Base-by-base conservation (phyloP, 1,139 yeast species). In the Saccharomyces hybrid region DNA sequence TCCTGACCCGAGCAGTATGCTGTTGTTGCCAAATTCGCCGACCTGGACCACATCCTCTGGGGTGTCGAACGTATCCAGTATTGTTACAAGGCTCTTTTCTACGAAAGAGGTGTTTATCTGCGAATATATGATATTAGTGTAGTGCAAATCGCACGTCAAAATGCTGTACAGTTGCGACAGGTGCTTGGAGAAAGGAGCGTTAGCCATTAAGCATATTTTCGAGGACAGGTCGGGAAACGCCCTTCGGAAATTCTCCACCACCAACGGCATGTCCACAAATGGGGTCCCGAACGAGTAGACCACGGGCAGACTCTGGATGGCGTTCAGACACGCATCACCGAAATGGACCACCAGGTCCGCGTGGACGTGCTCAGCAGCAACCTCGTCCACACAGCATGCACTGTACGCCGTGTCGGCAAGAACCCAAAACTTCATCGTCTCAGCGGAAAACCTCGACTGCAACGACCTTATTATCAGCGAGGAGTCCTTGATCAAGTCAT, bases 371-470 rank as follows among this genome's bases (percentile, higher is more conserved):
- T 87, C 91, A 0, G 97, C 96, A 0, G 99, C 98, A 24, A 93
- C 96, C 66, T 90, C 97, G 69, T 93, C 99, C 14, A 93, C 87
- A 73, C 99, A 93, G 70, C 99, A 93, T 0, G 96, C 79, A 26
- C 96, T 88, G 64, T 93, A 95, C 0, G 97, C 89, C 0, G 99
- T 91, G 66, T 95, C 99, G 0, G 98, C 99, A 47, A 93, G 73
- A 14, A 86, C 78, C 90, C 90, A 86, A 16, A 84, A 72, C 51
- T 77, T 73, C 3, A 42, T 47, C 11, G n/a, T 47, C 4, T 53
- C 51, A 28, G 54, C 46, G 24, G 31, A 50, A 21, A 66, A 47
- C 9, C 48, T 52, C 6, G 61, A 56, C 53, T 67, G 68, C 52
- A 79, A 72, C 57, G 70, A 73, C 56, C 77, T 81, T 0, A 83